phyloP scores from a whole-genome alignment of 1,284 basidiomycete species.

The Moesziomyces globuligerus region DNA sequence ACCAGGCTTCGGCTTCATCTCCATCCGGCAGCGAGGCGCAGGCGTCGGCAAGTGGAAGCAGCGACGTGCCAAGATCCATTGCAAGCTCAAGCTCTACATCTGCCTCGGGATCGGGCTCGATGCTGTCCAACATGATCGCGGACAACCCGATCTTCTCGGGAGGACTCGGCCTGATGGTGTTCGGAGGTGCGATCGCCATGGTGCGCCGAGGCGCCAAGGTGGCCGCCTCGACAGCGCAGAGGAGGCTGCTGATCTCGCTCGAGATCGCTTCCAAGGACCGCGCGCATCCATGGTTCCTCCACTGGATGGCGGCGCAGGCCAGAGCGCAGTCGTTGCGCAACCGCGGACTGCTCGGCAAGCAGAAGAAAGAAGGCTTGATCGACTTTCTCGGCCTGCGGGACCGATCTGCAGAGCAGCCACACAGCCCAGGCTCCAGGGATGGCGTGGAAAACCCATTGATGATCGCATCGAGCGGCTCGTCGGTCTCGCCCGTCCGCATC shows the following conservation, averaged over 20 bases:
- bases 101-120: slow-evolving; percentile 7
- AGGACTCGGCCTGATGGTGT: slow-evolving; percentile 64
- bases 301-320: slow-evolving; percentile 84
- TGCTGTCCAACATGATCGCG: slow-evolving; percentile 39
- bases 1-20: background rate
- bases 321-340: slow-evolving; percentile 64
- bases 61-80: background rate
- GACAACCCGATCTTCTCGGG: slow-evolving; percentile 65
- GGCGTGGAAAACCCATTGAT: slow-evolving; percentile 64
- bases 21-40: background rate
- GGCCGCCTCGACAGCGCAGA: slow-evolving; percentile 79
- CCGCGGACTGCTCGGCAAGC: slow-evolving; percentile 50
- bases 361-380: slow-evolving; percentile 50
- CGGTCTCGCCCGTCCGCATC: slow-evolving; percentile 68
- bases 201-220: slow-evolving; percentile 72
- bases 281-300: slow-evolving; percentile 94
- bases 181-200: slow-evolving; percentile 60
- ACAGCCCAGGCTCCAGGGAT: background rate
- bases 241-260: slow-evolving; percentile 90
- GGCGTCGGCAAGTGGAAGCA: background rate
- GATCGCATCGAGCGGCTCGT: slow-evolving; percentile 64
- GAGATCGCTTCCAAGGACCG: slow-evolving; percentile 97
- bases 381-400: slow-evolving; percentile 56
- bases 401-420: slow-evolving; percentile 13
- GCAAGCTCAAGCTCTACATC: background rate